These are phyloP conservation scores for Dendrobium catenatum DNA, from an alignment of 106 monocot species.

Conservation along the genomic window DNA sequence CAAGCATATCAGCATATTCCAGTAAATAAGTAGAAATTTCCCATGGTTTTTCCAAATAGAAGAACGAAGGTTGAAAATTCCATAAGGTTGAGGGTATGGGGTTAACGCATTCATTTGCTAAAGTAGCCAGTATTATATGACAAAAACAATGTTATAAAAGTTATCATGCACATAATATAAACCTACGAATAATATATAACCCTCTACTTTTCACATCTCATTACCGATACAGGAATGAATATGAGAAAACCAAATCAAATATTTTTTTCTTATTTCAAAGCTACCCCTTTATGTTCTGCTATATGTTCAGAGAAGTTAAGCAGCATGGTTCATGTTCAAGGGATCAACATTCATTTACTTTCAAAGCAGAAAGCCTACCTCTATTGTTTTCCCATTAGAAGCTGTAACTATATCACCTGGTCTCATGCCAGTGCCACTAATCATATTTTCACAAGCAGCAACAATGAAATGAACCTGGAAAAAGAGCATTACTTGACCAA, in stretches of 20 bases:
- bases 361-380: slow-evolving; percentile 34
- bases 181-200: neutral
- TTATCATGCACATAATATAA: neutral
- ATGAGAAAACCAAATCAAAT: neutral
- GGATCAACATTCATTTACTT: neutral
- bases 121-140: too few species aligned
- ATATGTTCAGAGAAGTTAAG: neutral
- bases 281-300: neutral
- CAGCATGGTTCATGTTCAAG: neutral
- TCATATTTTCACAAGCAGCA: slow-evolving; percentile 99
- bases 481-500: neutral
- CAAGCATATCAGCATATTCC: too few species aligned
- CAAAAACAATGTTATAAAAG: too few species aligned
- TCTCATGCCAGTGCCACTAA: slow-evolving; percentile 94
- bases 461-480: slow-evolving; percentile 91
- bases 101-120: too few species aligned
- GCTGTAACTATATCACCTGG: slow-evolving; percentile 93
- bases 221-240: neutral
- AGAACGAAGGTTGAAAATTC: too few species aligned
- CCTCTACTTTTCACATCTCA: neutral
- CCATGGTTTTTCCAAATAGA: too few species aligned
- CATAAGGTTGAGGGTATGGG: too few species aligned
- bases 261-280: neutral
- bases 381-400: slow-evolving; percentile 96
- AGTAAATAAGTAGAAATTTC: too few species aligned